Evolutionary conservation across 2,329 filamentous ascomycete species (phyloP).

Genomic region (Colletotrichum shisoi): DNA sequence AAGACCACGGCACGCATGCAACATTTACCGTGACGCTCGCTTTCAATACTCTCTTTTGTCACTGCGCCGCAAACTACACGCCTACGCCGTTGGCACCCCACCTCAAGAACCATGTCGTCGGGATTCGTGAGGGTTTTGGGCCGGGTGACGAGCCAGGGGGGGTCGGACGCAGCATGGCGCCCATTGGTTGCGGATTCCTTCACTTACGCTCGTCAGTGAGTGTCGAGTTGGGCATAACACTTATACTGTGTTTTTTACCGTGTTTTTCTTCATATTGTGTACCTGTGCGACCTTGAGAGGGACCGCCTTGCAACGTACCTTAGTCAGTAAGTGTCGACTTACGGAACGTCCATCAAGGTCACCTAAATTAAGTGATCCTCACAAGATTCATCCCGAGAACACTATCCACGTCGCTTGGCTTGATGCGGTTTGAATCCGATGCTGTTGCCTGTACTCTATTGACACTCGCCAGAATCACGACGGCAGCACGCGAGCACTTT

Average conservation of each 20-base stretch:
- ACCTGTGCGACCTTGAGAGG: no score
- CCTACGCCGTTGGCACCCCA: background rate
- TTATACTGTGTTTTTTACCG: no score
- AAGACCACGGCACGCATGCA: background rate
- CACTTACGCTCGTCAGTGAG: no score
- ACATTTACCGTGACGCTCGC: background rate
- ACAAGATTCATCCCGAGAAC: background rate
- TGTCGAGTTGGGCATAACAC: no score
- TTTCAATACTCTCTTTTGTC: background rate
- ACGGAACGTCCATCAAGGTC: background rate
- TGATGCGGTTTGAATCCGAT: background rate
- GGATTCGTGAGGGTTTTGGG: background rate
- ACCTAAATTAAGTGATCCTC: background rate
- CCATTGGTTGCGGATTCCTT: slow-evolving; percentile 1
- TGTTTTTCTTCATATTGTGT: no score
- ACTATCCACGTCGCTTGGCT: background rate
- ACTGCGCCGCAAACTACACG: slow-evolving; percentile 3
- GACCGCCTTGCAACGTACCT: no score
- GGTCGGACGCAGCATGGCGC: background rate
- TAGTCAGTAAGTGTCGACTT: background rate
- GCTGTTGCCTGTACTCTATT: background rate
- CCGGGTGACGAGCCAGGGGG: background rate
- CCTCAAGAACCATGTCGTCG: slow-evolving; percentile 9
- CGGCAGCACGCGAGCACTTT: background rate
- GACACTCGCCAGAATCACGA: no score